Evolutionary conservation across 2,329 filamentous ascomycete genomes (phyloP), one percentile per base, ranked within the genome.

Genomic region (Ambrosiella beaveri): DNA sequence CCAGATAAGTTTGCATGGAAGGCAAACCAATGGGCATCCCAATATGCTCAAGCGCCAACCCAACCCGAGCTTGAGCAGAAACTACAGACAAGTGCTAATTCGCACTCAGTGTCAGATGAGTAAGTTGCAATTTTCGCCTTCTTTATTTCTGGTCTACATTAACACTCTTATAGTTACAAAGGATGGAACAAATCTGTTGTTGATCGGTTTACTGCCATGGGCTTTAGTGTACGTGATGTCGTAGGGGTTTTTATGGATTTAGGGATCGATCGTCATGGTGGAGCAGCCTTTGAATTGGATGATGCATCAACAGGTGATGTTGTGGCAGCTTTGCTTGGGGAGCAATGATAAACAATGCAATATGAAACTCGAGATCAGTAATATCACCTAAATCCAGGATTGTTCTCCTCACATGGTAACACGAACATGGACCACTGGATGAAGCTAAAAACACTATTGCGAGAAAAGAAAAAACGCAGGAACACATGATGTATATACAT

Each of bases 221-320:
- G 91, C 9, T 97, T 97, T 65, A 83, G 37, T 12, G 52, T 41
- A 2, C 13, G 37, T 15, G 51, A 38, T 39, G 37, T 37, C 4
- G 13, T 53, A 38, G 56, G 85, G 8, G 87, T 88, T 0, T 95
- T 96, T 65, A 77, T 84, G 56, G 86, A 79, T 61, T 83, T 93
- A 7, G 86, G 87, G 5, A 90, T 95, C 63, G 86, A 91, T 62
- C 79, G 80, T 15, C 88, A 85, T 64, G 79, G 77, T 35, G 89
- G 89, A 0, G 75, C 84, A 63, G 86, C 93, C 66, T 93, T 94
- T 68, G 83, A 87, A 65, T 73, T 95, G n/a, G 88, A 94, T 66
- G 86, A 93, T 65, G 88, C 84, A 1, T 90, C 89, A 64, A 88
- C 95, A 79, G 88, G 87, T 2, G 89, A 95, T 64, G 84, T 97